Evolutionary conservation across 192 early-diverging fungal species (phyloP).

Genomic region (Entomortierella lignicola): DNA sequence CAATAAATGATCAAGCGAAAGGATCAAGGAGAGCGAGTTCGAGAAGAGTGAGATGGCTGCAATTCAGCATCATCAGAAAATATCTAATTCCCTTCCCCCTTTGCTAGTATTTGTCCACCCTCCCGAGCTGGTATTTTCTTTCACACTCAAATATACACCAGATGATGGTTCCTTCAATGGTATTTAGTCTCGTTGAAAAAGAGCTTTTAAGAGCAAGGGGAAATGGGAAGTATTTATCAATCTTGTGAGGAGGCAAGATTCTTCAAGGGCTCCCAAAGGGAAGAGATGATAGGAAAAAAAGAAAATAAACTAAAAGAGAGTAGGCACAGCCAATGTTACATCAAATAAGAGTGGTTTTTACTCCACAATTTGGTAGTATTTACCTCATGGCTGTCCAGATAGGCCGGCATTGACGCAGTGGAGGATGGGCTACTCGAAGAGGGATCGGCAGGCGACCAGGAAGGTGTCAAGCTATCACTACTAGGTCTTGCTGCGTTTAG

Average conservation of each 20-base stretch:
- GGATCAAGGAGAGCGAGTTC: conserved; percentile 1
- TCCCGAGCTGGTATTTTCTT: too few relatives aligned
- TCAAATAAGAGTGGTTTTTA: too few relatives aligned
- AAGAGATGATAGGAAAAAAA: too few relatives aligned
- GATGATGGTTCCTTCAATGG: too few relatives aligned
- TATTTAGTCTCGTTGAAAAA: not conserved
- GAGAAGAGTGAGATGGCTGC: too few relatives aligned
- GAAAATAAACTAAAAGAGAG: too few relatives aligned
- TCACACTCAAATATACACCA: too few relatives aligned
- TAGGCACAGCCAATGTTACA: too few relatives aligned
- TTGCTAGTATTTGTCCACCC: not conserved
- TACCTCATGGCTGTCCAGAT: conserved; percentile 41
- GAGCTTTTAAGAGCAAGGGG: not conserved
- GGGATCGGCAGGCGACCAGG: conserved; percentile 26
- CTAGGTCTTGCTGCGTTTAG: conserved; percentile 3
- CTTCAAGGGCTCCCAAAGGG: too few relatives aligned
- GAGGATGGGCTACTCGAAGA: conserved; percentile 41
- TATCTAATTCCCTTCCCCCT: not conserved
- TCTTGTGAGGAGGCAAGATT: not conserved
- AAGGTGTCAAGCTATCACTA: conserved; percentile 18
- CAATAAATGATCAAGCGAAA: not conserved
- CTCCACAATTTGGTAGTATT: not conserved
- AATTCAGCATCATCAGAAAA: too few relatives aligned
- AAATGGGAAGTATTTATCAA: not conserved
- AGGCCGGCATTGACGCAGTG: conserved; percentile 37